Base-by-base conservation (phyloP, 139 green algal species). In the Closterium sp. region DNA sequence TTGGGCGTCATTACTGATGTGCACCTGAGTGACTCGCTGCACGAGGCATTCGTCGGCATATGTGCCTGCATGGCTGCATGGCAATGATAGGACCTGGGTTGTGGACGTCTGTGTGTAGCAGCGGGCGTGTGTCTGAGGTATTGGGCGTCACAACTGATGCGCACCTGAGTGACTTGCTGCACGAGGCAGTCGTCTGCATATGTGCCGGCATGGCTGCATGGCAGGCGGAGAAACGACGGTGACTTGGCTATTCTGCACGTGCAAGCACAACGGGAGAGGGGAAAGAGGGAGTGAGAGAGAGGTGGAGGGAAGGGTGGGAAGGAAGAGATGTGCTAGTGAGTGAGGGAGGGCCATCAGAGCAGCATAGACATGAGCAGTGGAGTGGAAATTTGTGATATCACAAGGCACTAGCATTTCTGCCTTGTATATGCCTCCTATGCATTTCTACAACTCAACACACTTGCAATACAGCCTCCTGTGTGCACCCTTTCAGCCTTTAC, bases 141-240 rank as follows among this genome's bases (percentile, higher is more conserved):
- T n/a, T n/a, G n/a, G n/a, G 62, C 62, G 5, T 0, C 62, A 79
- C 27, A 24, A 79, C 2, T 79, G 9, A 79, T 24, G 62, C 92
- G 1, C 73, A 95, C 91, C 95, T 98, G 96, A 93, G 90, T 95
- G 87, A 99, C 97, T 10, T 97, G 95, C 88, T 99, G 96, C 91
- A 97, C 98, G 19, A 99, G 96, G 95, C 97, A 99, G 95, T 99
- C 98, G 94, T 99, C 98, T 17, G 98, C 98, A 89, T 99, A 99
- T 0, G 98, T 99, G 91, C 98, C 98, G 88, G 97, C 97, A 95
- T 99, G 98, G 0, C 94, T 97, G 97, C 97, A 99, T 3, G 98
- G 98, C 87, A 99, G 95, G 79, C 97, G 95, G 95, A 98, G 96
- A 13, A 99, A 95, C 0, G 97, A 95, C 0, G 97, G 97, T 92